These are phyloP conservation scores for Trichoderma simmonsii DNA, from an alignment of 2,329 filamentous ascomycete genomes.

Conservation along the genomic window DNA sequence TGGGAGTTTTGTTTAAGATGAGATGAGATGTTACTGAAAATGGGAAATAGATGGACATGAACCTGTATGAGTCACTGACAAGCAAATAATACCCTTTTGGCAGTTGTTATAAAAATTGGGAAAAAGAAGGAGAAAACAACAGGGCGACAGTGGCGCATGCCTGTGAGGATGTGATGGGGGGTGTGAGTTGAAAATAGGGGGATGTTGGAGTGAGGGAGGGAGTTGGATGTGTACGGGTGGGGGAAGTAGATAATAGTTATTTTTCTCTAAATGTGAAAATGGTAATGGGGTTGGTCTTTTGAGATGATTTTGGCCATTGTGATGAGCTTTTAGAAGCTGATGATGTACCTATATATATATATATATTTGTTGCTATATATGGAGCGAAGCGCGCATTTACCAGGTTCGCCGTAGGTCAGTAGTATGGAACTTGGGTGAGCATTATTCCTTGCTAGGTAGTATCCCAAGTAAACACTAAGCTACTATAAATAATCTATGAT, in stretches of 20 bases:
- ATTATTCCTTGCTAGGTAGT: not conserved
- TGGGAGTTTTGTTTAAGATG: not conserved
- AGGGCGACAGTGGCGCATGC: not conserved
- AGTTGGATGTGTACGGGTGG: not conserved
- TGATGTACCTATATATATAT: not conserved
- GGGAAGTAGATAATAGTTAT: not conserved
- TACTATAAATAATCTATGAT: not conserved
- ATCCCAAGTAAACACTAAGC: not conserved
- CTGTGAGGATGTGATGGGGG: not conserved
- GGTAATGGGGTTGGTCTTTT: not conserved
- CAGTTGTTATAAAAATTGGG: not conserved
- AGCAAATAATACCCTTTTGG: conserved; percentile 15
- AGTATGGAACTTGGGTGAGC: not conserved
- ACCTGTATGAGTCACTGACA: not conserved
- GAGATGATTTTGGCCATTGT: not conserved
- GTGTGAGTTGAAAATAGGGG: no score
- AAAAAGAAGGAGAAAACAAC: not conserved
- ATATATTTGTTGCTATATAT: not conserved
- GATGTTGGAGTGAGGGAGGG: not conserved
- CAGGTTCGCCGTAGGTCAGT: accelerated
- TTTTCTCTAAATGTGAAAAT: not conserved
- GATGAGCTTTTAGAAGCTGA: not conserved
- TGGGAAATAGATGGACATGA: conserved; percentile 8
- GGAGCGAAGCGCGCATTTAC: not conserved
- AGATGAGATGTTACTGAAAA: not conserved